Conservation (phyloP, 1,139 yeast genomes). For the Yamadazyma dushanensis region DNA sequence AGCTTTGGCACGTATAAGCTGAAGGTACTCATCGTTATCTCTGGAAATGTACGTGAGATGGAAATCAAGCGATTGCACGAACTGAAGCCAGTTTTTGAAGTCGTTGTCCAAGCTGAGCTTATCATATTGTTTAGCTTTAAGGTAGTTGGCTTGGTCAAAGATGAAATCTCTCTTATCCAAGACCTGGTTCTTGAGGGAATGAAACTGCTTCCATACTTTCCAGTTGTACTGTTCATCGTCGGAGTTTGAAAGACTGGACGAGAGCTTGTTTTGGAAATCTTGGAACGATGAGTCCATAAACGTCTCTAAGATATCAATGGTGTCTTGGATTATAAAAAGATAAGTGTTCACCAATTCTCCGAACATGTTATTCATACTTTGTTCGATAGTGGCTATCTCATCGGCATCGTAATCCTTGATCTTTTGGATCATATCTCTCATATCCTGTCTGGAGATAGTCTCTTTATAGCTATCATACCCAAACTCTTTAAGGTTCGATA, state of each 20-base stretch:
- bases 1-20: slow-evolving; percentile 76
- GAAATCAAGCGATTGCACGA: slow-evolving; percentile 56
- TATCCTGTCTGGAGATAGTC: slow-evolving; percentile 54
- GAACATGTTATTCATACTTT: slow-evolving; percentile 35
- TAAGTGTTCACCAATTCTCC: slow-evolving; percentile 34
- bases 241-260: slow-evolving; percentile 28
- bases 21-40: slow-evolving; percentile 72
- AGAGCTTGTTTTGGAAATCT: slow-evolving; percentile 48
- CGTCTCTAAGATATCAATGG: slow-evolving; percentile 67
- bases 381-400: slow-evolving; percentile 32
- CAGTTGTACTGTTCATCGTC: slow-evolving; percentile 46
- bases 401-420: slow-evolving; percentile 37
- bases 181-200: slow-evolving; percentile 55
- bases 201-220: slow-evolving; percentile 69
- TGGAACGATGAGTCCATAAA: slow-evolving; percentile 66
- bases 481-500: slow-evolving; percentile 41
- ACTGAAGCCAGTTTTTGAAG: slow-evolving; percentile 48
- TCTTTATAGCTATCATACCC: slow-evolving; percentile 27
- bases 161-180: slow-evolving; percentile 58
- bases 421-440: slow-evolving; percentile 51
- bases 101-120: slow-evolving; percentile 24
- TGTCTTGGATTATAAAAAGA: slow-evolving; percentile 48
- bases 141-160: slow-evolving; percentile 26
- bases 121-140: slow-evolving; percentile 11
- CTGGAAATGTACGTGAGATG: slow-evolving; percentile 60